These are phyloP conservation scores for Globisporangium carolinianum DNA, from an alignment of 352 stramenopile genomes.

Conservation along the genomic window DNA sequence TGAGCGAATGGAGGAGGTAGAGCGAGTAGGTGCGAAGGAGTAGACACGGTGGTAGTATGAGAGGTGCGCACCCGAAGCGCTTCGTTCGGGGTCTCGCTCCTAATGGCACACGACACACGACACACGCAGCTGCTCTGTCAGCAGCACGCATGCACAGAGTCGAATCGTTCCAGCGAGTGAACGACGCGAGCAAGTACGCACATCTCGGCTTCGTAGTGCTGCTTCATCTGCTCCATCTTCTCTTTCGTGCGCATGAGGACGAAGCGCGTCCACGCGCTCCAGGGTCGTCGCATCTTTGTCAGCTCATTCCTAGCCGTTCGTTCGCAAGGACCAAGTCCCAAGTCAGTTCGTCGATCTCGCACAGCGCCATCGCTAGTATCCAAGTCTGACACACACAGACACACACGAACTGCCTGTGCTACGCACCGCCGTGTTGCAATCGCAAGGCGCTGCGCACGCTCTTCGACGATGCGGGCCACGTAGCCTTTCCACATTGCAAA, in stretches of 20 bases:
- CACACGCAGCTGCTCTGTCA: neutral
- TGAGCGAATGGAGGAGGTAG: neutral
- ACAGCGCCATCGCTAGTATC: neutral
- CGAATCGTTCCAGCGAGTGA: neutral
- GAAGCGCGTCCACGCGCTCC: slow-evolving; percentile 43
- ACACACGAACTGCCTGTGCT: too few relatives aligned
- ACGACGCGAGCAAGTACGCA: slow-evolving; percentile 14
- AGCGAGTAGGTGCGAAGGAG: neutral
- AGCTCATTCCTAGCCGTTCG: slow-evolving; percentile 33
- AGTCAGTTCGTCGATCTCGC: neutral
- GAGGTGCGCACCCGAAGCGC: slow-evolving; percentile 20
- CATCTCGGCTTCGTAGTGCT: slow-evolving; percentile 50
- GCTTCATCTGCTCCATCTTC: slow-evolving; percentile 42
- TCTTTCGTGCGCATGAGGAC: slow-evolving; percentile 45
- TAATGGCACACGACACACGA: slow-evolving; percentile 2
- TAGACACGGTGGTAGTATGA: neutral
- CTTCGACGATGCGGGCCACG: slow-evolving; percentile 39
- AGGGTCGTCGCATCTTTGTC: slow-evolving; percentile 33
- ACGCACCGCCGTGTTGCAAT: slow-evolving; percentile 39
- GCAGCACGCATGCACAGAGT: slow-evolving; percentile 14
- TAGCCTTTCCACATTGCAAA: slow-evolving; percentile 62
- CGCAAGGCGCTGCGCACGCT: slow-evolving; percentile 53
- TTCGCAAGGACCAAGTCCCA: neutral
- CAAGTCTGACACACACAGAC: neutral
- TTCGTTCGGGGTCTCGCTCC: slow-evolving; percentile 38